Evolutionary conservation across 495 filamentous ascomycete species (phyloP).

Genomic region (Endocarpon pusillum): DNA sequence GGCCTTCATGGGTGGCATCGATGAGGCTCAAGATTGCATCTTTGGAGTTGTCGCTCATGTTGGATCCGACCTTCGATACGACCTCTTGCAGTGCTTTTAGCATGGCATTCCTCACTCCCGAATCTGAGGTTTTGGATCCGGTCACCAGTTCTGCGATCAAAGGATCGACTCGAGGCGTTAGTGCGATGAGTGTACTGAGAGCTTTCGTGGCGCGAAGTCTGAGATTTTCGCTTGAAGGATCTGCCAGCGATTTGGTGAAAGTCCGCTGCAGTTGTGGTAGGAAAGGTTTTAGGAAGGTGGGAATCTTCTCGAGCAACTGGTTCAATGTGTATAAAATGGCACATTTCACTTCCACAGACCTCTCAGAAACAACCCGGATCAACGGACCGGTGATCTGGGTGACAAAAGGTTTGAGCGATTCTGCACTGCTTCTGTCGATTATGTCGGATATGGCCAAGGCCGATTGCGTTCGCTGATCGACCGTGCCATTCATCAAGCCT

Average conservation of each 20-base stretch:
- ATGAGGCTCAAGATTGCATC: slow-evolving; percentile 68
- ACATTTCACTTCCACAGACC: slow-evolving; percentile 83
- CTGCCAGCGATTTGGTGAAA: slow-evolving; percentile 87
- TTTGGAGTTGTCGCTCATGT: slow-evolving; percentile 84
- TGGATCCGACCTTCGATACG: slow-evolving; percentile 78
- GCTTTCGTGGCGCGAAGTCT: slow-evolving; percentile 87
- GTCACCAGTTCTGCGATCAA: slow-evolving; percentile 79
- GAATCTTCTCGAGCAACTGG: slow-evolving; percentile 92
- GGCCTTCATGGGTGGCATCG: slow-evolving; percentile 62
- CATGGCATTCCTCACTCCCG: slow-evolving; percentile 89
- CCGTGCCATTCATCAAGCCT: slow-evolving; percentile 85
- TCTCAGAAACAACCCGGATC: slow-evolving; percentile 90
- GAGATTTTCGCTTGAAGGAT: slow-evolving; percentile 77
- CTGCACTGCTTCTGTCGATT: slow-evolving; percentile 70
- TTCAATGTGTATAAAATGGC: slow-evolving; percentile 90
- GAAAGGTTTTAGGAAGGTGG: slow-evolving; percentile 88
- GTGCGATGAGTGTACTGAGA: slow-evolving; percentile 83
- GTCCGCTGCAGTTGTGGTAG: slow-evolving; percentile 90
- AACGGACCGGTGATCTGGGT: slow-evolving; percentile 95
- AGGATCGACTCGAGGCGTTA: slow-evolving; percentile 90
- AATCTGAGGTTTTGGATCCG: slow-evolving; percentile 76
- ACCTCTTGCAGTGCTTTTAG: slow-evolving; percentile 93
- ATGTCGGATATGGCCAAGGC: slow-evolving; percentile 91
- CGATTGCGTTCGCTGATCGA: slow-evolving; percentile 79
- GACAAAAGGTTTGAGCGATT: slow-evolving; percentile 79